Base-by-base conservation (phyloP, 331 rosid genomes). In the Saraca asoca region DNA sequence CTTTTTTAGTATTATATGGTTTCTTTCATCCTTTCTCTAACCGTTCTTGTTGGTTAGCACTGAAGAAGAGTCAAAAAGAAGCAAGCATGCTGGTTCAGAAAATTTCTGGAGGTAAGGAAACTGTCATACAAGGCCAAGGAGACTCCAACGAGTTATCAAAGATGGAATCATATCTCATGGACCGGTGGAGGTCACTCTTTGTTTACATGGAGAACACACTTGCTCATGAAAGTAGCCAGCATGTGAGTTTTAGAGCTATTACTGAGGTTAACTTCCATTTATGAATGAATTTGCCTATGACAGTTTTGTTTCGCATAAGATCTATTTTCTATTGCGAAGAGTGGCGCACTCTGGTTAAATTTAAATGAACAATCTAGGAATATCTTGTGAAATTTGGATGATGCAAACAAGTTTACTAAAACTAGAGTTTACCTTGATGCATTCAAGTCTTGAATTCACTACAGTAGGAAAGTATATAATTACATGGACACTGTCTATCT, bases 161-260 rank as follows among this genome's bases (percentile, higher is more conserved):
- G 58, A 66, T 83, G 42, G 98, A 86, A 58, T 49, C 68, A 53
- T 80, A 80, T 68, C 95, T 94, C 53, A 73, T 83, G 67, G 82
- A 80, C 68, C 97, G 88, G 55, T 94, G 96, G 97, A 88, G 79
- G 71, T 76, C 97, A 7, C 96, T 94, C 48, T 94, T 90, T 76
- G 78, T 59, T 78, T 85, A 80, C 43, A 81, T 83, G 96, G 92
- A 88, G 75, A 84, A 75, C 55, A 74, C 55, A 52, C 75, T 87
- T 55, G 81, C 70, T 14, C 74, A 75, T 7, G 98, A 94, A 71
- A 78, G 73, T 66, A 81, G 53, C 68, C 90, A 86, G 44, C 90
- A 84, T 66, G 98, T 94, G 79, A 90, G 98, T 84, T 66, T 70
- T 67, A 63, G 15, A 63, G 66, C 63, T 61, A 46, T 63, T 17